A percentile compares a stretch with the other conserved stretches of the same genome.
Evolutionary conservation across 139 green algal genomes (phyloP).

Genomic region (Dunaliella sp.): DNA sequence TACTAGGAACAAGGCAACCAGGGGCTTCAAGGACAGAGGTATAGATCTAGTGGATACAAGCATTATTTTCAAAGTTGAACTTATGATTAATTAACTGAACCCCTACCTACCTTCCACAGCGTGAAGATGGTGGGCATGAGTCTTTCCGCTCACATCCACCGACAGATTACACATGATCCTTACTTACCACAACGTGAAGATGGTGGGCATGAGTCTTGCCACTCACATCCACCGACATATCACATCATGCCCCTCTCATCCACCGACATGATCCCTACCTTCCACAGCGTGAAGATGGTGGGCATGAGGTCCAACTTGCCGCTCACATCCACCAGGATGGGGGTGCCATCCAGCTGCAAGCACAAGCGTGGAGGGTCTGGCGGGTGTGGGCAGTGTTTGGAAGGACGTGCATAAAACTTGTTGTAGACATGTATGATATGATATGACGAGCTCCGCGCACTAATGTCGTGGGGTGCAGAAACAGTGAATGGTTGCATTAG

Average conservation of each 20-base stretch:
- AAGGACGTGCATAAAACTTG: neutral
- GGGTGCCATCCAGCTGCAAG: constrained; percentile 30
- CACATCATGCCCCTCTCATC: too few species aligned
- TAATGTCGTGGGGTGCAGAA: neutral
- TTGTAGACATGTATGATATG: neutral
- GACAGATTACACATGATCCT: too few species aligned
- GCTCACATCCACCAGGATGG: constrained; percentile 45
- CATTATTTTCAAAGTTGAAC: neutral
- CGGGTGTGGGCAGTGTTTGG: neutral
- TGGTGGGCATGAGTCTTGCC: constrained; percentile 54
- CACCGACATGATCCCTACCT: constrained; percentile 51
- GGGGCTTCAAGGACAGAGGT: neutral
- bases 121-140: constrained; percentile 52
- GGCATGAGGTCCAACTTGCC: constrained; percentile 58
- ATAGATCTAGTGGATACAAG: neutral
- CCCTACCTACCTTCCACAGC: constrained; percentile 44
- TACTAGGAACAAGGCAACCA: too few species aligned
- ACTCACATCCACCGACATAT: constrained; percentile 32
- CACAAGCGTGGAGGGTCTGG: too few species aligned
- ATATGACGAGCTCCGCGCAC: neutral
- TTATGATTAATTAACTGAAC: too few species aligned
- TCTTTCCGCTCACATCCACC: constrained; percentile 50
- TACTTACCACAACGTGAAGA: constrained; percentile 55
- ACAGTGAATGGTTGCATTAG: neutral
- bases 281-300: constrained; percentile 60